Base-by-base conservation (phyloP, 108 stramenopile genomes). In the Fistulifera solaris region DNA sequence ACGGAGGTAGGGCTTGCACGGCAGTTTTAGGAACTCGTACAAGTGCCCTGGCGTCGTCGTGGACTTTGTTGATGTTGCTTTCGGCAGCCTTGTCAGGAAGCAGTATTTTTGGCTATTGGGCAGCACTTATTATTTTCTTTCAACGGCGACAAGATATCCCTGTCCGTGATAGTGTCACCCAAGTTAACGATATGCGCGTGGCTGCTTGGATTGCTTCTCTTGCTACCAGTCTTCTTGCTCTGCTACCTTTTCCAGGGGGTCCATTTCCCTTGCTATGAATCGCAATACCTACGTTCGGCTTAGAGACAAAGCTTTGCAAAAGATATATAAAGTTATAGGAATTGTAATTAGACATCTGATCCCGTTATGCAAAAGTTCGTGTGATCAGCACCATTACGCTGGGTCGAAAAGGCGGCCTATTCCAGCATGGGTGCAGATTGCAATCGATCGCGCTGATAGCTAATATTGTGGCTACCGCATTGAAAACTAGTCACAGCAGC, bases 1-100 rank as follows among this genome's bases (percentile, higher is more conserved):
- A 96, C 62, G 96, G 96, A 19, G 94, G 90, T 13, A 55, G 94
- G n/a, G 86, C 85, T 14, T 68, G 58, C 42, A 59, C 76, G 38
- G 76, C 91, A 6, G 71, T 61, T 0, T 74, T 80, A 46, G 94
- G 94, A 6, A 58, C 69, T 43, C 63, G 73, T 16, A 31, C 48
- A 8, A 71, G 75, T 25, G 72, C 61, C 1, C 19, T 66, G 6
- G 43, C 68, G 38, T 82, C 84, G 17, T 63, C 64, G 4, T 25
- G 66, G 8, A 63, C 76, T 1, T 44, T 80, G 24, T 13, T 85
- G 18, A 46, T 71, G 18, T 50, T 85, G 52, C 54, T 69, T 10
- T 66, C 77, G 19, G 56, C 43, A 41, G 58, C 63, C 26, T 46
- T 83, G 21, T 52, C 54, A 31, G 70, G 67, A 14, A 28, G 25